A percentile compares a stretch with the other conserved stretches of the same genome.
Conservation (phyloP, 108 stramenopile genomes). For the Skeletonema marinoi region DNA sequence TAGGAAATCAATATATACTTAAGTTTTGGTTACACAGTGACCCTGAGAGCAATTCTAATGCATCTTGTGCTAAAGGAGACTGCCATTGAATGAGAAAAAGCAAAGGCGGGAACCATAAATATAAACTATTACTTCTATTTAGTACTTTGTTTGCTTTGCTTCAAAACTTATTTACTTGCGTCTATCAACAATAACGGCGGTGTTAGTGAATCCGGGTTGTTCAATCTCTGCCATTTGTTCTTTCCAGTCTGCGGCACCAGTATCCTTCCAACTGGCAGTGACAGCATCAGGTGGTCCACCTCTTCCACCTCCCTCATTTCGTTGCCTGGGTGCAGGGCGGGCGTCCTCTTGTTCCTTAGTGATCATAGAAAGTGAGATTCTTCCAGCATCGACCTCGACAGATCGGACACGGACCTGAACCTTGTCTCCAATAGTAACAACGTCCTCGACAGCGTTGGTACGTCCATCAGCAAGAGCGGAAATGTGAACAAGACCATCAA, state of each 20-base stretch:
- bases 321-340: conserved; percentile 24
- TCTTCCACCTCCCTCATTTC: conserved; percentile 25
- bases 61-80: neutral
- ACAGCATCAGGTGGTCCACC: conserved; percentile 18
- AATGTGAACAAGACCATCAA: conserved; percentile 91
- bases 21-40: neutral
- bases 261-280: conserved; percentile 38
- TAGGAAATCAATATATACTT: neutral
- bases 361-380: conserved; percentile 86
- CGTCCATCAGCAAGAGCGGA: conserved; percentile 75
- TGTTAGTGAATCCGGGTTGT: conserved; percentile 69
- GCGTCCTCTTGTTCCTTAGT: conserved; percentile 79
- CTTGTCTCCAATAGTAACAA: conserved; percentile 74
- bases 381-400: conserved; percentile 59
- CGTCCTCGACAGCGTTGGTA: conserved; percentile 54
- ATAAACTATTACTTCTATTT: conserved; percentile 15
- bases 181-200: conserved; percentile 61
- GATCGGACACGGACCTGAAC: conserved; percentile 81
- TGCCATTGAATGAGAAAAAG: neutral
- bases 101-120: neutral
- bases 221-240: conserved; percentile 60
- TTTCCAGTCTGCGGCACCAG: conserved; percentile 85
- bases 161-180: conserved; percentile 29
- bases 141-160: neutral
- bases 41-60: no score